Base-by-base conservation (phyloP, 1,284 basidiomycete species). In the Tylopilus sp. region DNA sequence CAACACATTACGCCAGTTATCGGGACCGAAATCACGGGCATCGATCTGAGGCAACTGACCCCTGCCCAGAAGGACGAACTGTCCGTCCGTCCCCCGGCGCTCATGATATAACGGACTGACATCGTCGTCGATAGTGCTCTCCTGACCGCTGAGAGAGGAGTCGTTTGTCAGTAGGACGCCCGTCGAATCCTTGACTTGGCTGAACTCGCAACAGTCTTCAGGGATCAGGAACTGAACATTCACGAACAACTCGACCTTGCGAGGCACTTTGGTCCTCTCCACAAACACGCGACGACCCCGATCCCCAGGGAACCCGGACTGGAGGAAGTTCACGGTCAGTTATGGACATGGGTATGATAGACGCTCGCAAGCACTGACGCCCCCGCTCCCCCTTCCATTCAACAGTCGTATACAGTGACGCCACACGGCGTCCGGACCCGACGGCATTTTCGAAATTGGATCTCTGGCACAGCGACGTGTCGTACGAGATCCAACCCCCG, bases 401-500 rank as follows among this genome's bases (percentile, higher is more conserved):
- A 9, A 26, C 26, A 82, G 82, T 88, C 51, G 82, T 85, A 8
- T 88, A 82, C 66, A 88, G 81, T 52, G 83, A 86, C 58, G 73
- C 75, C 36, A 78, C 81, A 33, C 77, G 82, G 18, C 80, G 85
- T 42, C 87, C 86, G 2, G 85, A 91, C 61, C 66, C 80, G 4
- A 72, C 77, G 44, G 76, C 85, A 7, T 88, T 86, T 67, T 78
- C 83, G n/a, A 84, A 85, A 65, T 60, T 82, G 17, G 88, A 91
- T 58, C 75, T 91, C n/a, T 91, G 82, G 82, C 88, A 91, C 69
- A 82, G 83, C 1, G 89, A 91, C 64, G 87, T 89, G 53, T 72
- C 85, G 2, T 91, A 90, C 68, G 88, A 92, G 66, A 57, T 81
- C 14, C 85, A 88, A 59, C 87, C 81, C 43, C 88, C 80, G n/a